Percentiles rank a stretch among this genome's conserved stretches.
Conservation (phyloP, 139 green algal genomes). For the Chlamydomonas sp. region DNA sequence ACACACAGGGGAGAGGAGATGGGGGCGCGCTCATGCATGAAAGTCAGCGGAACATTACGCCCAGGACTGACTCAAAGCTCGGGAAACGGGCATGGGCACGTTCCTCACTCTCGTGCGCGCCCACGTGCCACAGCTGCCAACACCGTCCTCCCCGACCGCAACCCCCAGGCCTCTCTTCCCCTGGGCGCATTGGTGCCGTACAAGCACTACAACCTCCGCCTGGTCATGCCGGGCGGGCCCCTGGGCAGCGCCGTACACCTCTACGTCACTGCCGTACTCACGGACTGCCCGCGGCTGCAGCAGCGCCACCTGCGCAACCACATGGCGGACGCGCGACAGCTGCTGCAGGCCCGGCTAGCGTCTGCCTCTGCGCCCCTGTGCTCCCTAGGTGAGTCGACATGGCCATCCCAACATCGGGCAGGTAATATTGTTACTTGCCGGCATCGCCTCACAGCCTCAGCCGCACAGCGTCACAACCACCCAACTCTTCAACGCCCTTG, state of each 20-base stretch:
- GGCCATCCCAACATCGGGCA: too few relatives aligned
- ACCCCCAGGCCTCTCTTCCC: not conserved
- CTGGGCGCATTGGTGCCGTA: conserved; percentile 27
- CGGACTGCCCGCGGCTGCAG: not conserved
- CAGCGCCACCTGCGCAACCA: not conserved
- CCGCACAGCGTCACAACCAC: too few relatives aligned
- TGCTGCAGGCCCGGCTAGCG: conserved; percentile 25
- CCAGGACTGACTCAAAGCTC: too few relatives aligned
- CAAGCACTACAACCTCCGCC: conserved; percentile 53
- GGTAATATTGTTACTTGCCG: too few relatives aligned
- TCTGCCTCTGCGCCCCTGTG: not conserved
- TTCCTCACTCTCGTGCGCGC: too few relatives aligned
- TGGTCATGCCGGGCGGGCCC: conserved; percentile 46
- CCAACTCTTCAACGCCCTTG: too few relatives aligned
- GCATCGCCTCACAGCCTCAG: too few relatives aligned
- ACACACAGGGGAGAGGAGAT: too few relatives aligned
- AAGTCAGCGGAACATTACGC: too few relatives aligned
- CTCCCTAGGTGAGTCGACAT: not conserved
- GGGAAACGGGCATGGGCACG: too few relatives aligned
- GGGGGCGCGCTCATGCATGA: too few relatives aligned
- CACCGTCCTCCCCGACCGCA: not conserved
- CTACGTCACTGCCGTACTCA: conserved; percentile 54
- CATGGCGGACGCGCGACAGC: not conserved
- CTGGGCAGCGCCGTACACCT: conserved; percentile 41
- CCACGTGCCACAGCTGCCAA: not conserved